Conservation (phyloP, 2,329 filamentous ascomycete genomes). For the Talaromyces amestolkiae region DNA sequence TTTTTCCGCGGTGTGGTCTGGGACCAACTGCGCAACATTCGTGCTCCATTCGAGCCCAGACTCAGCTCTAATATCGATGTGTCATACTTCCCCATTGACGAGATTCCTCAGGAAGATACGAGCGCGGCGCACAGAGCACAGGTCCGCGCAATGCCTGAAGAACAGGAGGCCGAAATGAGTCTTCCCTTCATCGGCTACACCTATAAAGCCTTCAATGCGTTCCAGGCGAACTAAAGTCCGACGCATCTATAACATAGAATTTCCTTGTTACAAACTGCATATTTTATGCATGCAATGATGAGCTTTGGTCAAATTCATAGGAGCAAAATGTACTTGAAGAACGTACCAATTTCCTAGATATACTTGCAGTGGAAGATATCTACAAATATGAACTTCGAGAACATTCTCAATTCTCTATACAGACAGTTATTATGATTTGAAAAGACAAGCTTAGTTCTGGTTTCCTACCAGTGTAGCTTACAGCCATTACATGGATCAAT, state of each 20-base stretch:
- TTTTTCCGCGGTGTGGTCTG: constrained; percentile 98
- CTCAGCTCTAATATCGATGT: constrained; percentile 92
- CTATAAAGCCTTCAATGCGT: constrained; percentile 90
- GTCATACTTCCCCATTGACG: constrained; percentile 97
- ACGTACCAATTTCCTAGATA: not conserved
- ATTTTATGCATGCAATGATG: not conserved
- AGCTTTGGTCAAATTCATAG: not conserved
- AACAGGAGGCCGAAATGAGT: constrained; percentile 90
- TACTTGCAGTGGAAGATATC: not conserved
- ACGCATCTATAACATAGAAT: constrained; percentile 3
- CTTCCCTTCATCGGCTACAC: constrained; percentile 95
- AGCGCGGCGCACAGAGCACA: constrained; percentile 82
- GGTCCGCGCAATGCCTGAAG: constrained; percentile 67
- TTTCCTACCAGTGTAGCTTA: not conserved
- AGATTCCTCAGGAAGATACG: constrained; percentile 95
- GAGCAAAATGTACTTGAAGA: not conserved
- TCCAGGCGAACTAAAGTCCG: constrained; percentile 43
- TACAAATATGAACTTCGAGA: not conserved
- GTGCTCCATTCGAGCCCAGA: constrained; percentile 93
- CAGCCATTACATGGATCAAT: not conserved
- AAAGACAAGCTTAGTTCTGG: not conserved
- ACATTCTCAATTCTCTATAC: not conserved
- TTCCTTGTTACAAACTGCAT: not conserved
- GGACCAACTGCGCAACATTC: constrained; percentile 85
- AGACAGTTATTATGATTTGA: not conserved